phyloP scores from a whole-genome alignment of 139 green algal genomes.

The Auxenochlorella protothecoides region DNA sequence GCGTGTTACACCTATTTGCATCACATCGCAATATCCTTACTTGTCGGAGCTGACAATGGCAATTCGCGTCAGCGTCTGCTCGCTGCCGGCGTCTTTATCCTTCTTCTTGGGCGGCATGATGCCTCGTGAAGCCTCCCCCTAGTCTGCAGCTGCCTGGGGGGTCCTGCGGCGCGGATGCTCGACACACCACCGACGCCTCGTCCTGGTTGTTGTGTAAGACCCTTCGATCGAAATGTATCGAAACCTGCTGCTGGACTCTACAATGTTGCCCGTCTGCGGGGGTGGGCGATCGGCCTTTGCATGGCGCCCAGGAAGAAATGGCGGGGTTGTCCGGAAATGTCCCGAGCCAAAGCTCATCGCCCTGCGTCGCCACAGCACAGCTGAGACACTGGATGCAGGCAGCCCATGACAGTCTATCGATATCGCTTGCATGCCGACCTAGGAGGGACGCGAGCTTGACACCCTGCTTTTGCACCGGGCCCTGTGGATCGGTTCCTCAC shows the following conservation, averaged over 20 bases:
- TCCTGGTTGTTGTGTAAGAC: too few relatives aligned
- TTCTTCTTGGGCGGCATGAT: slow-evolving; percentile 75
- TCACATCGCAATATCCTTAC: slow-evolving; percentile 17
- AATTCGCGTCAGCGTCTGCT: slow-evolving; percentile 89
- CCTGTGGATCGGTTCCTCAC: too few relatives aligned
- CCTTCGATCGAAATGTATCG: too few relatives aligned
- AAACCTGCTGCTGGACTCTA: not conserved
- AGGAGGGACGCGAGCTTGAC: too few relatives aligned
- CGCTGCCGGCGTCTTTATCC: slow-evolving; percentile 37
- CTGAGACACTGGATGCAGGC: too few relatives aligned
- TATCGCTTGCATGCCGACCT: too few relatives aligned
- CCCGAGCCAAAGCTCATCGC: too few relatives aligned
- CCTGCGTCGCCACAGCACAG: too few relatives aligned
- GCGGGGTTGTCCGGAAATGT: too few relatives aligned
- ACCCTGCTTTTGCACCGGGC: too few relatives aligned
- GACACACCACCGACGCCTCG: not conserved
- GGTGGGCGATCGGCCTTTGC: not conserved
- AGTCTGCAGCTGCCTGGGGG: not conserved
- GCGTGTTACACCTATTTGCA: not conserved
- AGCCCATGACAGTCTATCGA: too few relatives aligned
- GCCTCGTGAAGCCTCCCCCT: not conserved
- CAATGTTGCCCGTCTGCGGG: not conserved
- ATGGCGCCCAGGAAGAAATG: too few relatives aligned
- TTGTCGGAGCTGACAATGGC: slow-evolving; percentile 90
- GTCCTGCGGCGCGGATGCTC: not conserved